A percentile compares a stretch with the other conserved stretches of the same genome.
Evolutionary conservation across 805 yeast genomes (phyloP).

Genomic region (Ogataea parapolymorpha): DNA sequence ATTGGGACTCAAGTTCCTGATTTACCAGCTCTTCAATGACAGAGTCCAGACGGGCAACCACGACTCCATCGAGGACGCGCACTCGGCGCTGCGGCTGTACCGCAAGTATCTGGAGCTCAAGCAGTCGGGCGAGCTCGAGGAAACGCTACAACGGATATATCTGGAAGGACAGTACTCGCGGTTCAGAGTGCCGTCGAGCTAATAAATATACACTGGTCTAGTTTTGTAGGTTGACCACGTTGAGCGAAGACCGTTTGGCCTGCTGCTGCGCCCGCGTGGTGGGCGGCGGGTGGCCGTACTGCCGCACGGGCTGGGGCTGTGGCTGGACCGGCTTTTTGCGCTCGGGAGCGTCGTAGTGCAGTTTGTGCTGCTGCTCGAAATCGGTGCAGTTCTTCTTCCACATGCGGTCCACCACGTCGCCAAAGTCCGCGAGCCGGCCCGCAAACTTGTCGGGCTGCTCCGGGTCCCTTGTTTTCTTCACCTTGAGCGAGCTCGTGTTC

Average conservation of each 20-base stretch:
- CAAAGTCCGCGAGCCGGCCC: slow-evolving; percentile 9
- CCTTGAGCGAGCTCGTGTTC: slow-evolving; percentile 21
- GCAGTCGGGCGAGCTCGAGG: slow-evolving; percentile 56
- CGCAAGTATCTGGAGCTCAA: slow-evolving; percentile 64
- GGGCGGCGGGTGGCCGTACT: slow-evolving; percentile 20
- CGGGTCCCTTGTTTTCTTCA: slow-evolving; percentile 10
- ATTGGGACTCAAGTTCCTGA: slow-evolving; percentile 79
- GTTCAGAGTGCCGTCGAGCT: slow-evolving; percentile 44
- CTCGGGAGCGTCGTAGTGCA: slow-evolving; percentile 1
- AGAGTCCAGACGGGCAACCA: slow-evolving; percentile 91
- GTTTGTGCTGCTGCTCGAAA: slow-evolving; percentile 11
- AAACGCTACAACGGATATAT: slow-evolving; percentile 62
- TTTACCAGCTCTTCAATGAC: slow-evolving; percentile 70
- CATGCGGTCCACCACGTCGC: slow-evolving; percentile 12
- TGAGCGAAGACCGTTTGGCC: slow-evolving; percentile 16
- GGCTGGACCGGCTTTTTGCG: slow-evolving; percentile 6
- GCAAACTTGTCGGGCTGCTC: slow-evolving; percentile 5
- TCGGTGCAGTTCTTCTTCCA: slow-evolving; percentile 20
- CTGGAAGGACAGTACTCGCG: slow-evolving; percentile 60
- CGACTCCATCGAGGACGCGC: slow-evolving; percentile 96
- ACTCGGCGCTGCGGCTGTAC: slow-evolving; percentile 76
- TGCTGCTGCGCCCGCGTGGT: slow-evolving; percentile 32
- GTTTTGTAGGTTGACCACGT: slow-evolving; percentile 23
- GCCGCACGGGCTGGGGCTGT: slow-evolving; percentile 10
- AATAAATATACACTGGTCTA: slow-evolving; percentile 5